Conservation (phyloP, 1,139 yeast species). For the Waltiozyma sp. region DNA sequence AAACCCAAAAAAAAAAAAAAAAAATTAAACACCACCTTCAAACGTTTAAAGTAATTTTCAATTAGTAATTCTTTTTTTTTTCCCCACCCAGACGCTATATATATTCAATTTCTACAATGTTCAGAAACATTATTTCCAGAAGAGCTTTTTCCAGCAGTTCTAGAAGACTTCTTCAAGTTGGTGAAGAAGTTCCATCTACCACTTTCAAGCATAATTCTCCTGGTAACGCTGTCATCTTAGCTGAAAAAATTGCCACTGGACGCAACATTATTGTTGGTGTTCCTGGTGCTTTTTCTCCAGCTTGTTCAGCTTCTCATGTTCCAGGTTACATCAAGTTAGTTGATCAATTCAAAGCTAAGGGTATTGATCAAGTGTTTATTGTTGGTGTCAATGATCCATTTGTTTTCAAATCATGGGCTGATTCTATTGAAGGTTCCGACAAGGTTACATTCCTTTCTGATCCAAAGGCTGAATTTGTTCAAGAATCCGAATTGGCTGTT, state of each 20-base stretch:
- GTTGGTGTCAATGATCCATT: constrained; percentile 81
- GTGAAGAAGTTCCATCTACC: constrained; percentile 47
- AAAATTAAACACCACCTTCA: no score
- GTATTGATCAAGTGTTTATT: constrained; percentile 44
- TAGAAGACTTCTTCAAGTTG: constrained; percentile 32
- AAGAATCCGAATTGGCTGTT: constrained; percentile 51
- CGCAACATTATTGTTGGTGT: constrained; percentile 65
- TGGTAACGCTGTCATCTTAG: constrained; percentile 49
- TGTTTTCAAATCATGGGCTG: constrained; percentile 74
- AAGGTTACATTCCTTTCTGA: constrained; percentile 59
- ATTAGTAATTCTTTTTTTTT: no score
- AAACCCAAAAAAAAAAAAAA: no score
- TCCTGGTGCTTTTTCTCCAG: constrained; percentile 89
- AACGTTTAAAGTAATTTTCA: no score
- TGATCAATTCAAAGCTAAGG: constrained; percentile 49
- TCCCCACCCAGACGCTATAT: no score
- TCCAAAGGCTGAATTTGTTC: constrained; percentile 60
- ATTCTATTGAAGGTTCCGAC: constrained; percentile 14
- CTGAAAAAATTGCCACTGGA: constrained; percentile 35
- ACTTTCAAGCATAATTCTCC: constrained; percentile 57
- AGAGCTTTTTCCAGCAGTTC: constrained; percentile 24
- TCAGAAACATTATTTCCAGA: background rate
- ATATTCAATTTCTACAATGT: background rate
- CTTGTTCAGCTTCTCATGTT: constrained; percentile 66
- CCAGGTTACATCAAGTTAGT: constrained; percentile 60